phyloP scores from a whole-genome alignment of 2,329 filamentous ascomycete genomes.

The Tolypocladium inflatum region DNA sequence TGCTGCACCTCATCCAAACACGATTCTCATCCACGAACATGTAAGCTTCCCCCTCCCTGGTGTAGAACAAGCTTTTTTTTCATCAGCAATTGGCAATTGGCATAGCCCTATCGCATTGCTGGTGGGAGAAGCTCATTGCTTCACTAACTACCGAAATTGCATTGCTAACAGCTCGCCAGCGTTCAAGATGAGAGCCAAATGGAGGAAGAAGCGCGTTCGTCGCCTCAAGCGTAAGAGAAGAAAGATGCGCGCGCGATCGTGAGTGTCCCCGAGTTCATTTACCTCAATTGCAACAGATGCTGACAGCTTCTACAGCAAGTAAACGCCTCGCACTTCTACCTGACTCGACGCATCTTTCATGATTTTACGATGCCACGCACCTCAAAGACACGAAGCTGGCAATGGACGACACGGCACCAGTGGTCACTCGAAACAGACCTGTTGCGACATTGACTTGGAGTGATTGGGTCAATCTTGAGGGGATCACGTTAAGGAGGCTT shows the following conservation, averaged over 20 bases:
- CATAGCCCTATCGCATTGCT: background rate
- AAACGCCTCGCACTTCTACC: constrained; percentile 54
- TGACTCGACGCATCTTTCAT: constrained; percentile 39
- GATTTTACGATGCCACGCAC: constrained; percentile 25
- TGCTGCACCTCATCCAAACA: constrained; percentile 32
- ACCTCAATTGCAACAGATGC: constrained; percentile 10
- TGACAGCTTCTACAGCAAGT: constrained; percentile 46
- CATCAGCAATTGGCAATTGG: background rate
- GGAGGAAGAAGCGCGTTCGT: constrained; percentile 99
- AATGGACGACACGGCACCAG: constrained; percentile 4
- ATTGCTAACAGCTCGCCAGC: constrained; percentile 9
- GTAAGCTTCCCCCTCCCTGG: constrained; percentile 16
- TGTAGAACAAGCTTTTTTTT: background rate
- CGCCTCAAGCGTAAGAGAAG: constrained; percentile 99
- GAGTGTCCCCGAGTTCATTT: constrained; percentile 33
- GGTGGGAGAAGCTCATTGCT: background rate
- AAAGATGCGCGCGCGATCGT: constrained; percentile 99
- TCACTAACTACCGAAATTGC: too few relatives aligned
- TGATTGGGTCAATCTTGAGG: constrained; percentile 4
- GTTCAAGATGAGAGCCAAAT: constrained; percentile 85
- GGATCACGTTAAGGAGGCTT: constrained; percentile 13
- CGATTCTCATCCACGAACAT: constrained; percentile 36
- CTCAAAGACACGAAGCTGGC: constrained; percentile 16
- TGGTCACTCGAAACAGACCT: background rate
- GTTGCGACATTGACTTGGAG: background rate